Percentiles rank a stretch among this genome's conserved stretches.
These are phyloP conservation scores for Symbiodinium natans DNA, from an alignment of 73 alveolate genomes.

Conservation along the genomic window DNA sequence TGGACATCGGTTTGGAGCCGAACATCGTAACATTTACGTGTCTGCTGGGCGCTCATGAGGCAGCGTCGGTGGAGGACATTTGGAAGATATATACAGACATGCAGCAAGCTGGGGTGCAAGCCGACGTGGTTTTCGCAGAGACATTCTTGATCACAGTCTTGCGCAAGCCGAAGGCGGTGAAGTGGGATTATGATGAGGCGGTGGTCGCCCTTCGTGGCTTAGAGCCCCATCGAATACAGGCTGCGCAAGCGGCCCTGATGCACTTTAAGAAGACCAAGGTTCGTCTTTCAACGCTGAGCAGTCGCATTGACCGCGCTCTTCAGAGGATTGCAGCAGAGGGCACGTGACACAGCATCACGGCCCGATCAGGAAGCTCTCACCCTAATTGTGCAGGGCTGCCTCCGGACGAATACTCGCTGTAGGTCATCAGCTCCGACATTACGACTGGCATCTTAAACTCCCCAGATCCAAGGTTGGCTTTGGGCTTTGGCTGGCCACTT, in stretches of 20 bases:
- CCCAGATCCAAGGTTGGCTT: too few species aligned
- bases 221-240: background rate
- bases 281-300: background rate
- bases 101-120: background rate
- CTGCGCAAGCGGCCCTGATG: background rate
- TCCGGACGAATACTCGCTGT: too few species aligned
- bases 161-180: background rate
- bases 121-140: background rate
- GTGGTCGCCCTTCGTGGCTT: background rate
- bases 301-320: background rate
- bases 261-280: background rate
- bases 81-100: background rate
- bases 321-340: too few species aligned
- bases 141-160: background rate
- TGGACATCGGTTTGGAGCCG: background rate
- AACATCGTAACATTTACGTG: background rate
- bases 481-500: too few species aligned
- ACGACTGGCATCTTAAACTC: too few species aligned
- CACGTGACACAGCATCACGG: too few species aligned
- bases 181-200: background rate
- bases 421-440: too few species aligned
- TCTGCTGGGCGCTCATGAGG: background rate
- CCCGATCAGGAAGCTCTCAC: too few species aligned
- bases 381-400: too few species aligned
- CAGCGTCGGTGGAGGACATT: background rate